phyloP scores from a whole-genome alignment of 1,284 basidiomycete species.

The Melampsora larici-populina region DNA sequence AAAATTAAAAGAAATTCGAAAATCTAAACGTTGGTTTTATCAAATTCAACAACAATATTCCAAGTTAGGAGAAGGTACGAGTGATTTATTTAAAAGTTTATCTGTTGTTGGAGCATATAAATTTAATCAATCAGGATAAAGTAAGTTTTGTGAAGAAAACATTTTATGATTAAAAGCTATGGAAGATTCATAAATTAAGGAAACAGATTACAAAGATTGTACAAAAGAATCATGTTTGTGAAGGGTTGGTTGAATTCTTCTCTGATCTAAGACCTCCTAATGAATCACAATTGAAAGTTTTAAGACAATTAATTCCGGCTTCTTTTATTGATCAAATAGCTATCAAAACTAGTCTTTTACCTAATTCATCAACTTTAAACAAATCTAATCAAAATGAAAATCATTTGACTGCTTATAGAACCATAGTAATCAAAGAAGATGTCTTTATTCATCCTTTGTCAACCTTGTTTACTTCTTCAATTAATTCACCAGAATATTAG shows the following conservation, averaged over 20 bases:
- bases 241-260: slow-evolving; percentile 30
- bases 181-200: slow-evolving; percentile 95
- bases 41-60: slow-evolving; percentile 64
- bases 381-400: slow-evolving; percentile 71
- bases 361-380: slow-evolving; percentile 55
- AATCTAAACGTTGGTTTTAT: slow-evolving; percentile 64
- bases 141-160: slow-evolving; percentile 78
- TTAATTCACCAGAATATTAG: slow-evolving; percentile 76
- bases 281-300: slow-evolving; percentile 70
- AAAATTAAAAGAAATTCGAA: too few relatives aligned
- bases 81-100: slow-evolving; percentile 82
- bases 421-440: slow-evolving; percentile 76
- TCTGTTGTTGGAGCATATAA: slow-evolving; percentile 95
- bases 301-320: slow-evolving; percentile 81
- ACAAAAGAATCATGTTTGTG: slow-evolving; percentile 64
- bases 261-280: slow-evolving; percentile 48
- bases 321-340: slow-evolving; percentile 96
- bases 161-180: slow-evolving; percentile 75
- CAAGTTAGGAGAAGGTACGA: slow-evolving; percentile 74
- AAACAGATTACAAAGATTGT: slow-evolving; percentile 82
- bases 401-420: slow-evolving; percentile 77
- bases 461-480: slow-evolving; percentile 62
- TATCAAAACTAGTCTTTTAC: slow-evolving; percentile 76
- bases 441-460: slow-evolving; percentile 91
- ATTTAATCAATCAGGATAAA: slow-evolving; percentile 60